These are phyloP conservation scores for Mycena filopes DNA, from an alignment of 768 basidiomycete species.

Conservation along the genomic window DNA sequence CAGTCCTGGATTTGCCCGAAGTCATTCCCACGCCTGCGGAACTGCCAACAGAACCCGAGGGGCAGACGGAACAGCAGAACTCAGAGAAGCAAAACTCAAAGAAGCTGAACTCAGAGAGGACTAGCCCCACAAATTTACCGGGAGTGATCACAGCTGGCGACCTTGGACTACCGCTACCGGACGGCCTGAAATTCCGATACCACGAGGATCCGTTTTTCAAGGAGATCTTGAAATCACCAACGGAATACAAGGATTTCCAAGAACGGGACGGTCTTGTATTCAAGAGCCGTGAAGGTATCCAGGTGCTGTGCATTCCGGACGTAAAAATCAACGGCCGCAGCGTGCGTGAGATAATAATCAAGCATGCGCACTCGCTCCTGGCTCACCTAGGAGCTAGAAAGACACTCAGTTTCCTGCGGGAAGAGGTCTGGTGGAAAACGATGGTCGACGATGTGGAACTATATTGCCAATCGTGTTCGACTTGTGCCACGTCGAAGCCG, in stretches of 20 bases:
- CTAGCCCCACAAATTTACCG: too few species aligned
- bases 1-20: too few species aligned
- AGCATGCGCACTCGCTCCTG: conserved; percentile 47
- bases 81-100: too few species aligned
- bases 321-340: conserved; percentile 17
- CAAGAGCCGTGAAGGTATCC: conserved; percentile 9
- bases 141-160: too few species aligned
- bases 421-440: conserved; percentile 26
- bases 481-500: background rate
- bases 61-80: too few species aligned
- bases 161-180: background rate
- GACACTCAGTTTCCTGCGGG: conserved; percentile 34
- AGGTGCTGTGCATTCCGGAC: conserved; percentile 39
- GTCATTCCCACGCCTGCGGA: too few species aligned
- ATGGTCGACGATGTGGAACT: conserved; percentile 13
- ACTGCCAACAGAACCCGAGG: too few species aligned
- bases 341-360: conserved; percentile 42
- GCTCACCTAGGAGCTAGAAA: conserved; percentile 48
- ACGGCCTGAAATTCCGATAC: background rate
- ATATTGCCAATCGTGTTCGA: conserved; percentile 19
- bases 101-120: too few species aligned
- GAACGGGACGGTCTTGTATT: conserved; percentile 36
- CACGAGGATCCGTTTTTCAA: conserved; percentile 38
- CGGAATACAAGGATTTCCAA: conserved; percentile 41
- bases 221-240: conserved; percentile 35